These are phyloP conservation scores for Clonostachys rosea DNA, from an alignment of 2,329 filamentous ascomycete species.

Conservation along the genomic window DNA sequence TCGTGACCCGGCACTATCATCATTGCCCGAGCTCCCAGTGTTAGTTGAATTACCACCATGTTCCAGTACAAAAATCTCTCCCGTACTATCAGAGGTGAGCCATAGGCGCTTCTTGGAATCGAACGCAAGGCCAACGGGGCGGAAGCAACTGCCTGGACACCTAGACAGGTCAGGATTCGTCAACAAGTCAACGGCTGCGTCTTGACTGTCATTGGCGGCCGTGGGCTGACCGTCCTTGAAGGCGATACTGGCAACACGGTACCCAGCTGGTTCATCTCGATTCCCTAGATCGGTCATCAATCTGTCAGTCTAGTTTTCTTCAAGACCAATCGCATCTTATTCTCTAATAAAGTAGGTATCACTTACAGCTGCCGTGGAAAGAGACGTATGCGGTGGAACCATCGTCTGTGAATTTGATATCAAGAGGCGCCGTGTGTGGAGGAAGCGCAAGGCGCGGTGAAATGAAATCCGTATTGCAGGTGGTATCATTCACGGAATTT, in stretches of 20 bases:
- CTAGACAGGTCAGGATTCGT: conserved; percentile 43
- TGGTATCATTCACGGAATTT: conserved; percentile 32
- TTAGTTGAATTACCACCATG: conserved; percentile 4
- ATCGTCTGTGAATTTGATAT: conserved; percentile 60
- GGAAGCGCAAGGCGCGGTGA: conserved; percentile 52
- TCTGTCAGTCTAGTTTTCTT: no score
- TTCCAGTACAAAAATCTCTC: conserved; percentile 58
- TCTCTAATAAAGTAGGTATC: neutral
- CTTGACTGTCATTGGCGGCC: conserved; percentile 31
- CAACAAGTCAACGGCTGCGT: conserved; percentile 46
- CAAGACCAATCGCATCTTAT: neutral
- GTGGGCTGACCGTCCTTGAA: conserved; percentile 38
- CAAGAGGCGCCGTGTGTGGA: conserved; percentile 67
- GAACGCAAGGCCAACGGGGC: conserved; percentile 54
- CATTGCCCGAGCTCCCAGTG: conserved; percentile 1
- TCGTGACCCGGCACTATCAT: conserved; percentile 3
- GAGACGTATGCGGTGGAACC: conserved; percentile 59
- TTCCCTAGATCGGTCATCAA: conserved; percentile 23
- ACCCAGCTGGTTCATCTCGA: conserved; percentile 36
- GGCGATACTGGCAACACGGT: conserved; percentile 32
- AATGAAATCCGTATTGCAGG: conserved; percentile 36
- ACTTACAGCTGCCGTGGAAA: conserved; percentile 68
- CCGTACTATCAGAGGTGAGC: conserved; percentile 58
- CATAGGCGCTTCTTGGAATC: conserved; percentile 51
- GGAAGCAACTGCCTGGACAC: conserved; percentile 56